These are phyloP conservation scores for Euclidium syriacum DNA, from an alignment of 345 rosid genomes.

Conservation along the genomic window DNA sequence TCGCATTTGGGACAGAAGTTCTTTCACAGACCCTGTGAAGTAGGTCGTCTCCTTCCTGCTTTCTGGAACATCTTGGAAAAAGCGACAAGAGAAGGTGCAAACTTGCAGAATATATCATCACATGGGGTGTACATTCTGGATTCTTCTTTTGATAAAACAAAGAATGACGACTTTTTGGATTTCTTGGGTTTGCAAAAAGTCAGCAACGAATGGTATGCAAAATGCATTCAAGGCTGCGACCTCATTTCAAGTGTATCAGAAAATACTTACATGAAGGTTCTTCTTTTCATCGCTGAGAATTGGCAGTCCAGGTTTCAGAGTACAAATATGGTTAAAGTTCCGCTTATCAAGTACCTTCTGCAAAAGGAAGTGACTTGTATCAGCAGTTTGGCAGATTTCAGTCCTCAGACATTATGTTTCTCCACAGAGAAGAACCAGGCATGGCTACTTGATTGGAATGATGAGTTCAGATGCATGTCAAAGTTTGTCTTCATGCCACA, in stretches of 20 bases:
- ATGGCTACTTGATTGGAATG: constrained; percentile 60
- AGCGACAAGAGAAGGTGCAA: constrained; percentile 45
- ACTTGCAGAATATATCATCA: constrained; percentile 56
- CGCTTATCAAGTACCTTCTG: constrained; percentile 47
- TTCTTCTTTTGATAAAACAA: constrained; percentile 39
- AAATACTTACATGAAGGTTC: constrained; percentile 42
- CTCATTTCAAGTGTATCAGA: constrained; percentile 46
- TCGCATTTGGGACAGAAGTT: constrained; percentile 45
- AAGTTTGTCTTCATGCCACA: constrained; percentile 42
- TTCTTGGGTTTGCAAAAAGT: constrained; percentile 53
- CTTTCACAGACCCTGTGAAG: constrained; percentile 55
- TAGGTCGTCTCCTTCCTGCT: constrained; percentile 47
- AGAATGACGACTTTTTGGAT: constrained; percentile 35
- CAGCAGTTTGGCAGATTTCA: constrained; percentile 29
- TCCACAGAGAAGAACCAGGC: not conserved
- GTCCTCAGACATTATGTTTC: constrained; percentile 16
- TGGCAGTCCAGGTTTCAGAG: constrained; percentile 38
- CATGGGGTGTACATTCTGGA: constrained; percentile 45
- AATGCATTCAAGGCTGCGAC: constrained; percentile 52
- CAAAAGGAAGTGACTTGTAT: constrained; percentile 32
- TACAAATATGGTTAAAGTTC: constrained; percentile 35
- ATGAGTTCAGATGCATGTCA: constrained; percentile 36
- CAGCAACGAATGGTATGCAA: constrained; percentile 48
- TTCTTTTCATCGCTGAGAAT: constrained; percentile 43
- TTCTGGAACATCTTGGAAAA: constrained; percentile 53